Base-by-base conservation (phyloP, 2,329 filamentous ascomycete genomes). In the Verticillium alfalfae region DNA sequence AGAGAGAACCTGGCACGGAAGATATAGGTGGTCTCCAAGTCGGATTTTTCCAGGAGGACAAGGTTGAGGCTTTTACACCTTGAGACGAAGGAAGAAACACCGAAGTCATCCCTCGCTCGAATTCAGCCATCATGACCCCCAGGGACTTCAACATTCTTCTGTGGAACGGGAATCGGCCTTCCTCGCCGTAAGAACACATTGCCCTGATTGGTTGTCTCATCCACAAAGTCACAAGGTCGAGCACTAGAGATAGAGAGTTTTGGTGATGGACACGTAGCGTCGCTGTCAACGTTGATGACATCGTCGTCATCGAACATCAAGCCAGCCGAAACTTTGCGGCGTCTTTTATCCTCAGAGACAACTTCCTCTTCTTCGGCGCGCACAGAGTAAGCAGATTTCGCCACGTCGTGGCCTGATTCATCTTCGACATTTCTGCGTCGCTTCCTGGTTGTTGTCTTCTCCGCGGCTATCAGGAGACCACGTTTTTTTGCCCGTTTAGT, bases 391-490 rank as follows among this genome's bases (percentile, higher is more conserved):
- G 45, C 13, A 9, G 45, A 18, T 22, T 52, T 52, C 18, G 8
- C 18, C 8, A 18, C 8, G n/a, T 8, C n/a, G 5, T 16, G 18
- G 26, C 34, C 55, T 22, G 55, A 22, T 12, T 2, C 34, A 10
- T 34, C 34, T 9, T 15, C 55, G 26, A 16, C 18, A 16, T 34
- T 56, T 34, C 56, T 61, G 18, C 22, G 60, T 34, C 55, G 22
- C 22, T 54, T 64, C 22, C 16, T 61, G 9, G 60, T 10, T 5
- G 9, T 22, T 13, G 68, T 65, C 60, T 69, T 73, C 59, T 81
- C 77, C 1, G 77, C 73, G 5, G 82, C 59, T 70, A 84, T 74
- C 54, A 84, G 66, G 8, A 85, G 67, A 2, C 82, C 81, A 59
- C 81, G 75, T 62, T 78, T 80, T 62, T 78, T 77, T 15, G 13